Evolutionary conservation across 768 basidiomycete species (phyloP), one percentile per base, ranked within the genome.

Genomic region (Gyrodon lividus): DNA sequence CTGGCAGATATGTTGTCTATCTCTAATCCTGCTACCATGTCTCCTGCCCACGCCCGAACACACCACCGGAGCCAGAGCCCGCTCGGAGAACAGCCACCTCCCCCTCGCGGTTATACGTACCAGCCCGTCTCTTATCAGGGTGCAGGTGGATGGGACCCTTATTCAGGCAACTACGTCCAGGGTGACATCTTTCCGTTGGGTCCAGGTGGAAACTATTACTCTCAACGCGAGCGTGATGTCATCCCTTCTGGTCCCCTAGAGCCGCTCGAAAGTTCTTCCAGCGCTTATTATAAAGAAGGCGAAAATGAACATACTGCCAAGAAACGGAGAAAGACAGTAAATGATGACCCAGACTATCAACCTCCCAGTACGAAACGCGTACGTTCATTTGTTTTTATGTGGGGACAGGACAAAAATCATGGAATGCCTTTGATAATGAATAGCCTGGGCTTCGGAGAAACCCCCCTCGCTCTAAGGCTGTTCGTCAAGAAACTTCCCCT

Each of bases 291-390:
- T 48, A 70, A 58, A 43, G 69, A 72, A 14, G 53, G 26, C 10
- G 70, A 70, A 48, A 55, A 51, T 35, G 69, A 70, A 19, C 60
- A 64, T 39, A 63, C 51, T 49, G 67, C 70, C 33, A 78, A 73
- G 67, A 85, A 82, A 72, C 75, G 81, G 47, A 77, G 79, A 54
- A 76, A 73, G 51, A 62, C 66, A 28, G 64, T 61, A 17, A 59
- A 69, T 13, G 77, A 79, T 43, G 84, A 87, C 59, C 70, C 74
- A 5, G 82, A 83, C 59, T 81, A 83, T 62, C 74, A 75, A 22
- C 75, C 81, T 56, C 77, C 72, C 2, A 63, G 13, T 46, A 69
- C 38, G 60, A 76, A 56, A 72, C 83, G 84, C 61, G 86, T 87
- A 72, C 66, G 85, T 77, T 38, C 51, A 28, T 43, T 37, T 16